A percentile compares a stretch with the other conserved stretches of the same genome.
phyloP scores from a whole-genome alignment of 202 grass and related monocot genomes.

The Miscanthus sacchariflorus region DNA sequence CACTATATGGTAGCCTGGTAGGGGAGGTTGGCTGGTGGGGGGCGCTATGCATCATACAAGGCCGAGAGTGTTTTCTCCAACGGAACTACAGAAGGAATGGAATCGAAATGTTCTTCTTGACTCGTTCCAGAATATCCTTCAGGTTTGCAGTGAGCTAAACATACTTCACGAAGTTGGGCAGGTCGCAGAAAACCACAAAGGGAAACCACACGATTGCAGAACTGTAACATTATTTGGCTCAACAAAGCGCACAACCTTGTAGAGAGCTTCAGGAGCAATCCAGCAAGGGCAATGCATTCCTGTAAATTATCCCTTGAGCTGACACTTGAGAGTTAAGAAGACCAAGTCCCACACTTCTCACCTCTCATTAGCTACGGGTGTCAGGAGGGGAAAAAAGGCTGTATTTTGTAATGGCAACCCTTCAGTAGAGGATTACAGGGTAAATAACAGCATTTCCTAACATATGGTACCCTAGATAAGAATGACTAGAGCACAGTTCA shows the following conservation, averaged over 20 bases:
- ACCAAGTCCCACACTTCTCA: neutral
- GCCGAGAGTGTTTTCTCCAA: too few species aligned
- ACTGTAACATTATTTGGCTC: neutral
- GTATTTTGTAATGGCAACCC: neutral
- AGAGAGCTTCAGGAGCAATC: neutral
- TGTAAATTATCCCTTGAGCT: slow-evolving; percentile 46
- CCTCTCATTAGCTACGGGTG: neutral
- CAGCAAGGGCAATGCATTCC: neutral
- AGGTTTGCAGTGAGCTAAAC: neutral
- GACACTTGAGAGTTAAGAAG: neutral
- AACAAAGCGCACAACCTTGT: neutral
- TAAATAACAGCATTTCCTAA: slow-evolving; percentile 32
- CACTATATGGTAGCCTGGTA: too few species aligned
- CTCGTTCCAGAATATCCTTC: neutral
- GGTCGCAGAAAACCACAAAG: neutral
- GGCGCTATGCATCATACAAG: too few species aligned
- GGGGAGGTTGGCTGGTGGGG: too few species aligned
- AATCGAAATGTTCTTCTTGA: neutral
- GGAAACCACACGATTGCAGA: neutral
- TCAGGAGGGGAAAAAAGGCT: neutral
- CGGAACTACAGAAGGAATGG: too few species aligned
- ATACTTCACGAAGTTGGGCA: neutral
- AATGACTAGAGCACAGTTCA: slow-evolving; percentile 40
- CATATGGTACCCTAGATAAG: slow-evolving; percentile 35
- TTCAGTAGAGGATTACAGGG: neutral